Evolutionary conservation across 108 stramenopile genomes (phyloP).

Genomic region (Conticribra weissflogii): DNA sequence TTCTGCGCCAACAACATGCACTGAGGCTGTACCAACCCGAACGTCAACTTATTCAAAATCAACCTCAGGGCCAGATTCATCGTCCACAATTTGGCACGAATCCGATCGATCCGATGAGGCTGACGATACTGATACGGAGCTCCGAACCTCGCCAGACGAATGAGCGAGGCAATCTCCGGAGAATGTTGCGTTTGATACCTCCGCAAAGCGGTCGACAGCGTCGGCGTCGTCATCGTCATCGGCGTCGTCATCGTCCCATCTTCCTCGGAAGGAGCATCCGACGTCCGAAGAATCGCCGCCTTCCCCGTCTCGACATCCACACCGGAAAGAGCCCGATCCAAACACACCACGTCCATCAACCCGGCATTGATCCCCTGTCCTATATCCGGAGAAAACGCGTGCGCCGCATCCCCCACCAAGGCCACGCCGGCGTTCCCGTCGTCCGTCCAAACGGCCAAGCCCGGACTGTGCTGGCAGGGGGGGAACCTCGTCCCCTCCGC

Average conservation of each 20-base stretch:
- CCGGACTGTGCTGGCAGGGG: constrained; percentile 57
- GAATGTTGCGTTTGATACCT: constrained; percentile 40
- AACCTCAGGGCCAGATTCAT: constrained; percentile 59
- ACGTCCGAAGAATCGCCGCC: background rate
- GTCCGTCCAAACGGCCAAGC: constrained; percentile 39
- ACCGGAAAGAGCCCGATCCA: constrained; percentile 48
- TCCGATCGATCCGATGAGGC: constrained; percentile 48
- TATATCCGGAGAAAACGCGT: constrained; percentile 88
- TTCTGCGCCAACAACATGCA: constrained; percentile 45
- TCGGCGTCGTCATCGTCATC: background rate
- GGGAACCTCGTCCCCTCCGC: constrained; percentile 67
- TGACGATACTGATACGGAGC: constrained; percentile 73
- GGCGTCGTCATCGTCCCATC: background rate
- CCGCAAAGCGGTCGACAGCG: constrained; percentile 8
- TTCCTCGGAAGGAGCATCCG: background rate
- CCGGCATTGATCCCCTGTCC: constrained; percentile 92
- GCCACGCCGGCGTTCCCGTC: constrained; percentile 48
- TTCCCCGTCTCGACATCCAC: constrained; percentile 31
- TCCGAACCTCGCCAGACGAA: constrained; percentile 64
- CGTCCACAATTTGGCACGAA: constrained; percentile 52
- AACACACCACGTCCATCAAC: constrained; percentile 78
- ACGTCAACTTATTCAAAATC: constrained; percentile 54
- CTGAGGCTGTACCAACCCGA: constrained; percentile 41
- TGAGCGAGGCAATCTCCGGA: constrained; percentile 49
- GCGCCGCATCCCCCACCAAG: constrained; percentile 86